Evolutionary conservation across 306 rosid genomes (phyloP).

Genomic region (Quercus wislizeni): DNA sequence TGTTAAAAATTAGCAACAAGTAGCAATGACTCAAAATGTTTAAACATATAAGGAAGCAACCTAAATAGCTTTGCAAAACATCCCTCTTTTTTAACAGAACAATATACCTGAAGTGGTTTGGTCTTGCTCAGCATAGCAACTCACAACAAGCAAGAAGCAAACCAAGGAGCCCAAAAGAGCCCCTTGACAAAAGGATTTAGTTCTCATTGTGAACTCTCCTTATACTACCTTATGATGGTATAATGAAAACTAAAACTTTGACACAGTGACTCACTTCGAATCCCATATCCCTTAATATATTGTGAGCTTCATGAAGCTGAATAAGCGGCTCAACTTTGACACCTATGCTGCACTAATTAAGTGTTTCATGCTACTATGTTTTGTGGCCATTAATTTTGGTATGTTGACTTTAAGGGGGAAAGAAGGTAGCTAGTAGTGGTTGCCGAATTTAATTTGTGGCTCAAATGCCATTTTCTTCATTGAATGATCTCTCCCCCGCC

Average conservation of each 20-base stretch:
- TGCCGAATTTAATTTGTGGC: background rate
- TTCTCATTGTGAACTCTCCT: conserved; percentile 15
- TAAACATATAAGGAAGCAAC: no score
- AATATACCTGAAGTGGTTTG: background rate
- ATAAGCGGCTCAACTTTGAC: background rate
- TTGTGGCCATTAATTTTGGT: background rate
- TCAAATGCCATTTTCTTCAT: background rate
- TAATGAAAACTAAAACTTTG: background rate
- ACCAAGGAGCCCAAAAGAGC: background rate
- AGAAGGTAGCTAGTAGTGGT: background rate
- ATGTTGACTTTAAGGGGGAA: background rate
- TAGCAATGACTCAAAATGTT: no score
- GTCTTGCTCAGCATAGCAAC: background rate
- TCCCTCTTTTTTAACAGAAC: background rate
- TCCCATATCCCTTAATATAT: background rate
- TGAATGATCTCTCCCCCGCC: background rate
- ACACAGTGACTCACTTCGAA: no score
- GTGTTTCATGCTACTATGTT: background rate
- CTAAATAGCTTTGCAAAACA: no score
- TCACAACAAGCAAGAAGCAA: background rate
- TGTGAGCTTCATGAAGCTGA: background rate
- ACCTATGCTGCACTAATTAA: background rate
- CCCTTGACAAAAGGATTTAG: background rate
- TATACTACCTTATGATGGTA: background rate
- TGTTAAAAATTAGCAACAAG: no score